Evolutionary conservation across 2,329 filamentous ascomycete genomes (phyloP).

Genomic region (Orbilia ellipsospora): DNA sequence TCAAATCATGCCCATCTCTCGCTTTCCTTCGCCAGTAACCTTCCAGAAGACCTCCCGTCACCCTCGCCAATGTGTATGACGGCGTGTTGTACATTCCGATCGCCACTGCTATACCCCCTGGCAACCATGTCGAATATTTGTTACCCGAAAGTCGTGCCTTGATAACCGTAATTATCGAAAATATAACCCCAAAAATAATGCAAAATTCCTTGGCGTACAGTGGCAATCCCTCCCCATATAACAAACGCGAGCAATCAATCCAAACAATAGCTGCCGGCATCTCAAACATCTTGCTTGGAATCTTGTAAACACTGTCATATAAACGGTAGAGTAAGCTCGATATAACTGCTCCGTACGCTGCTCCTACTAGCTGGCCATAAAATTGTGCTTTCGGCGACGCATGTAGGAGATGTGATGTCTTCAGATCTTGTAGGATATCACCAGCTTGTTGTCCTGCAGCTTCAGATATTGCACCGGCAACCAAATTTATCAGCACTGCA

Average conservation of each 20-base stretch:
- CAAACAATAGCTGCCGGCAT: conserved; percentile 96
- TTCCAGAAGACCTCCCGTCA: conserved; percentile 78
- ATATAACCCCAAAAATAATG: conserved; percentile 77
- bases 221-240: conserved; percentile 89
- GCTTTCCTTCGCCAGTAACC: conserved; percentile 78
- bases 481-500: conserved; percentile 91
- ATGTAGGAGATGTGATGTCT: conserved; percentile 91
- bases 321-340: conserved; percentile 88
- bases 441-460: conserved; percentile 91
- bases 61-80: conserved; percentile 90
- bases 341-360: conserved; percentile 83
- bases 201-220: conserved; percentile 85
- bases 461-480: conserved; percentile 88
- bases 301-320: conserved; percentile 88
- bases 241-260: conserved; percentile 94
- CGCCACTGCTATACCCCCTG: conserved; percentile 94
- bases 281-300: conserved; percentile 89
- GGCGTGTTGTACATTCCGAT: conserved; percentile 98
- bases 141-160: conserved; percentile 69
- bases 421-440: conserved; percentile 96
- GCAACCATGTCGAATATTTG: conserved; percentile 67
- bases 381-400: conserved; percentile 95
- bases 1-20: conserved; percentile 62
- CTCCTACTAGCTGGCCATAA: conserved; percentile 93
- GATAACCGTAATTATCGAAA: conserved; percentile 75